Evolutionary conservation across 139 green algal species (phyloP).

Genomic region (Picochlorum costavermella): DNA sequence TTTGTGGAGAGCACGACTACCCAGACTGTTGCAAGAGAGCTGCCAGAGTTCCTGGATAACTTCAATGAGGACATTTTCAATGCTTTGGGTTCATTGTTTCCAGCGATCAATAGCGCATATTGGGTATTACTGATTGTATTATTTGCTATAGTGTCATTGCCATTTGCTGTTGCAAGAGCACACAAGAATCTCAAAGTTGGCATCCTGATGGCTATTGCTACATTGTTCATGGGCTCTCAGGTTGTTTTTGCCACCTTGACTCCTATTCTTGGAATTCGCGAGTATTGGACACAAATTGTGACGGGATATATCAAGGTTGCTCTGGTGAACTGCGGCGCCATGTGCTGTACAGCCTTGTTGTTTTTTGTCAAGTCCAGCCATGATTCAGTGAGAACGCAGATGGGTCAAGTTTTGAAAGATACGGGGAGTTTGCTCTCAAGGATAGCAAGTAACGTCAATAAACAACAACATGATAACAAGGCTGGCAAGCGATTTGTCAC

Average conservation of each 20-base stretch:
- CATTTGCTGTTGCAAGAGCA: slow-evolving; percentile 5
- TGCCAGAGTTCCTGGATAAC: neutral
- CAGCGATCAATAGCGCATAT: neutral
- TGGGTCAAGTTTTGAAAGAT: neutral
- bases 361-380: slow-evolving; percentile 9
- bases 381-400: slow-evolving; percentile 10
- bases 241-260: slow-evolving; percentile 17
- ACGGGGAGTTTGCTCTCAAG: slow-evolving; percentile 1
- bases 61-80: neutral
- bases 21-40: neutral
- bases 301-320: slow-evolving; percentile 21
- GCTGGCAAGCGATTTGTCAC: too few species aligned
- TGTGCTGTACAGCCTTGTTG: slow-evolving; percentile 4
- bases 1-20: neutral
- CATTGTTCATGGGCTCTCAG: slow-evolving; percentile 16
- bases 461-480: too few species aligned
- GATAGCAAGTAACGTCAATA: neutral
- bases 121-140: slow-evolving; percentile 20
- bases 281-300: slow-evolving; percentile 17
- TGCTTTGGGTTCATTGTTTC: neutral
- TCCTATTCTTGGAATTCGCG: neutral
- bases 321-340: slow-evolving; percentile 8
- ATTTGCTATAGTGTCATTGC: neutral
- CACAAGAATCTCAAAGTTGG: slow-evolving; percentile 6
- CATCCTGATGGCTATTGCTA: slow-evolving; percentile 13